These are phyloP conservation scores for Cyclostephanos tholiformis DNA, from an alignment of 108 stramenopile species.

Conservation along the genomic window DNA sequence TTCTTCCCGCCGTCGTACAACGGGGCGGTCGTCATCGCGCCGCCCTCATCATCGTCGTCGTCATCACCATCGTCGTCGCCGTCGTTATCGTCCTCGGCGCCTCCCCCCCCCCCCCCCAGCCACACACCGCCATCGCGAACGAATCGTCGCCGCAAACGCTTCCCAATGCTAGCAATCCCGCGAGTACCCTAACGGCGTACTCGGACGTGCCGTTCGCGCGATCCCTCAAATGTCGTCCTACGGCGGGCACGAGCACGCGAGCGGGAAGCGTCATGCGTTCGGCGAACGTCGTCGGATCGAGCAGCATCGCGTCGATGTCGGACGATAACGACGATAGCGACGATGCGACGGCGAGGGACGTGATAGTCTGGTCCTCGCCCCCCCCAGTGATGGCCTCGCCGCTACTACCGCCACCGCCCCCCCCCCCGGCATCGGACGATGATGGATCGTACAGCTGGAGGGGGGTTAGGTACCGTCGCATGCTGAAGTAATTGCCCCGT, in stretches of 20 bases:
- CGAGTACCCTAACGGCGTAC: conserved; percentile 68
- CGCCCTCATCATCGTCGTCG: conserved; percentile 13
- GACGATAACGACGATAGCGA: conserved; percentile 66
- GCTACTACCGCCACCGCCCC: conserved; percentile 19
- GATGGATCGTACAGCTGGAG: conserved; percentile 61
- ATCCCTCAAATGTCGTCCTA: conserved; percentile 62
- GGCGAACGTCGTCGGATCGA: conserved; percentile 29
- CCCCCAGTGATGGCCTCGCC: not conserved
- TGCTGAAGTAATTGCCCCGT: conserved; percentile 78
- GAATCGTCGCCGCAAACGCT: conserved; percentile 58
- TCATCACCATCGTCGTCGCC: too few relatives aligned
- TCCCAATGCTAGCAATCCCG: conserved; percentile 63
- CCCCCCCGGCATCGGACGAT: not conserved
- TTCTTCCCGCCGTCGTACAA: not conserved
- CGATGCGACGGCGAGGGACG: conserved; percentile 56
- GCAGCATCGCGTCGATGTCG: conserved; percentile 67
- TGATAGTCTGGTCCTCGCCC: conserved; percentile 42
- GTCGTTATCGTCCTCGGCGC: conserved; percentile 23
- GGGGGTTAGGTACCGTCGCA: conserved; percentile 81
- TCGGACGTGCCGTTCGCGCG: conserved; percentile 52
- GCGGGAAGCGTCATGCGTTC: conserved; percentile 64
- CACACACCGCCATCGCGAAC: conserved; percentile 35
- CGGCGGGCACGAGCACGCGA: conserved; percentile 59
- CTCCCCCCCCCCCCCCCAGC: conserved; percentile 11
- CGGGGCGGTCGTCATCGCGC: conserved; percentile 12